Evolutionary conservation across 768 basidiomycete genomes (phyloP), one percentile per base, ranked within the genome.

Genomic region (Gyrodon lividus): DNA sequence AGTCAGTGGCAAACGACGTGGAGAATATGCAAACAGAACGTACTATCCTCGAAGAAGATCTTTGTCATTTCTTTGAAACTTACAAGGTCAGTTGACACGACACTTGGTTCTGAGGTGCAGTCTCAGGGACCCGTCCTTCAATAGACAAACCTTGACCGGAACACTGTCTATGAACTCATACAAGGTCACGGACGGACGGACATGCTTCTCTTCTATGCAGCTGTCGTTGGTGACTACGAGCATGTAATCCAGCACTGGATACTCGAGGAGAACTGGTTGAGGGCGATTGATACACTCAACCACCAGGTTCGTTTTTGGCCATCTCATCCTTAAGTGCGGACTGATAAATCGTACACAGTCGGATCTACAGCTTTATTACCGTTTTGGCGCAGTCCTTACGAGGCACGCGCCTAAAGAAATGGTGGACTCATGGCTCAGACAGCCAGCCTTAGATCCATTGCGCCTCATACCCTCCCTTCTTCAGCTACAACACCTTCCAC

Each of bases 231-330:
- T 14, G 95, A 98, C 69, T 79, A 78, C 61, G 83, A 82, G 51
- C 83, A 90, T 10, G 92, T 98, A 10, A 81, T 95, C 9, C 90
- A 92, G 58, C 87, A 98, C 64, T 96, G 91, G 87, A 77, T 98
- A 35, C 75, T 90, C 49, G 91, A 97, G 67, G 94, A 96, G 66
- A 80, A 92, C 52, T 98, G 96, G 96, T 55, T 75, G 16, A 89
- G 92, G 61, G 95, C 92, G 0, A 87, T 98, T 49, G 89, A 92
- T 50, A 78, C 87, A n/a, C 81, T 98, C 54, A 95, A 83, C 62
- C 81, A 92, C 42, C 94, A 97, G 82, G 92, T 91, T 45, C 26
- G 53, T 57, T 42, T 20, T 31, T n/a, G 47, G 26, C 16, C 37
- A 17, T 50, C 31, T 37, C 16, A 34, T 34, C 26, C 46, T 30